phyloP scores from a whole-genome alignment of 2,329 filamentous ascomycete species.

The Penicillium sp. region DNA sequence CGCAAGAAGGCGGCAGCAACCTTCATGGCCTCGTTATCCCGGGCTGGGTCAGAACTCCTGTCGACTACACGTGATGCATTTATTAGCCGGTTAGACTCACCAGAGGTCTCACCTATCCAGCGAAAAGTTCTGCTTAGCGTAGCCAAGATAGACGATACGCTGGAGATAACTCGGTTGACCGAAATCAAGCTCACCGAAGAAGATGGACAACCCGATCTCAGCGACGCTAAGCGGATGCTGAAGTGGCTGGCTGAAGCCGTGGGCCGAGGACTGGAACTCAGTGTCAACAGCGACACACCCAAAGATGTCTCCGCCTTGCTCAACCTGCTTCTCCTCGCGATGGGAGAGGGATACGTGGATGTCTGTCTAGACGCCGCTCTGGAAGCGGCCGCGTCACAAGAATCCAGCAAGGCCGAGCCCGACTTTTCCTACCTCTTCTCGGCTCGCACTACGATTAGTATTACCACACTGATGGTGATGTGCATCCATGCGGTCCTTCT shows the following conservation, averaged over 20 bases:
- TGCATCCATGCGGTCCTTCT: constrained; percentile 89
- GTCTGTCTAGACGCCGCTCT: constrained; percentile 66
- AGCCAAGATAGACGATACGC: constrained; percentile 72
- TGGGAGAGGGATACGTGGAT: constrained; percentile 78
- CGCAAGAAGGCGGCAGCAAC: constrained; percentile 85
- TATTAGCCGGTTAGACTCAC: constrained; percentile 81
- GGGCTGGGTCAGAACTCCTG: constrained; percentile 84
- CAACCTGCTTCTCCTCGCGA: constrained; percentile 76
- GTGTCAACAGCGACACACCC: constrained; percentile 79
- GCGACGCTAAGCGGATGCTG: constrained; percentile 96
- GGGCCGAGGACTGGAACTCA: constrained; percentile 85
- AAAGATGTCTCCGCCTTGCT: constrained; percentile 88
- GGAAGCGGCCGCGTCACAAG: constrained; percentile 72
- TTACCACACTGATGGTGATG: constrained; percentile 88
- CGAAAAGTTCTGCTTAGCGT: constrained; percentile 87
- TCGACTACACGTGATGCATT: constrained; percentile 88
- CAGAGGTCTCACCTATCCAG: constrained; percentile 82
- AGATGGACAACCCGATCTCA: constrained; percentile 76
- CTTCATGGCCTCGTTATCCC: constrained; percentile 88
- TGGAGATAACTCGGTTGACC: constrained; percentile 65
- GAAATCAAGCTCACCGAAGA: constrained; percentile 89
- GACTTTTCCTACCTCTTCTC: constrained; percentile 80
- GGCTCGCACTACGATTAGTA: constrained; percentile 77
- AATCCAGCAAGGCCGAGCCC: constrained; percentile 77
- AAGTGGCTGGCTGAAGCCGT: constrained; percentile 97